Percentiles rank a stretch among this genome's conserved stretches.
Conservation (phyloP, 1,139 yeast genomes). For the Hyphopichia burtonii region DNA sequence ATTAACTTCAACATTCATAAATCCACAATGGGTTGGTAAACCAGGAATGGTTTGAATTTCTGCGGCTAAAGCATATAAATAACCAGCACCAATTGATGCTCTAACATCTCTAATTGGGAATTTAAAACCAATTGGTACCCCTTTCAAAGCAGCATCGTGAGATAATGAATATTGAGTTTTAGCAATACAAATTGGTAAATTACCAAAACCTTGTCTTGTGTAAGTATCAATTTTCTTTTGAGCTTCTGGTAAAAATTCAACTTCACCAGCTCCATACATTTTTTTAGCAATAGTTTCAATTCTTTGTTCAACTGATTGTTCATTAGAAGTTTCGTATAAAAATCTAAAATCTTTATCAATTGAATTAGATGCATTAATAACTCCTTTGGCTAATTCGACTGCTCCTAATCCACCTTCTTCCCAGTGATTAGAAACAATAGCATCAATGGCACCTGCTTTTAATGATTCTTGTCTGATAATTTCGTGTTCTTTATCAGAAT, state of each 20-base stretch:
- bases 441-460: conserved; percentile 93
- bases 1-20: conserved; percentile 94
- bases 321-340: conserved; percentile 53
- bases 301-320: conserved; percentile 76
- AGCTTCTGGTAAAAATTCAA: conserved; percentile 85
- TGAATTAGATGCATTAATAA: conserved; percentile 66
- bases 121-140: conserved; percentile 91
- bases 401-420: conserved; percentile 98
- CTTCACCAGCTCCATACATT: conserved; percentile 93
- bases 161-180: conserved; percentile 96
- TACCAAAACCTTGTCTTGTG: conserved; percentile 86
- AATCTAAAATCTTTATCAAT: conserved; percentile 58
- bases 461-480: conserved; percentile 80
- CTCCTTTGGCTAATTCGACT: conserved; percentile 80
- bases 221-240: conserved; percentile 79
- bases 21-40: conserved; percentile 93
- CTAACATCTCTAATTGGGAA: conserved; percentile 94
- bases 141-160: conserved; percentile 90
- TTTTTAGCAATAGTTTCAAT: conserved; percentile 78
- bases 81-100: conserved; percentile 96
- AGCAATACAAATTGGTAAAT: conserved; percentile 94
- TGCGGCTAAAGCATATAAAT: conserved; percentile 93
- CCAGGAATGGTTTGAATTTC: conserved; percentile 98
- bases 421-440: conserved; percentile 96
- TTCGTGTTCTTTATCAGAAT: conserved; percentile 79